These are phyloP conservation scores for Skeletonema costatum DNA, from an alignment of 108 stramenopile genomes.

Conservation along the genomic window DNA sequence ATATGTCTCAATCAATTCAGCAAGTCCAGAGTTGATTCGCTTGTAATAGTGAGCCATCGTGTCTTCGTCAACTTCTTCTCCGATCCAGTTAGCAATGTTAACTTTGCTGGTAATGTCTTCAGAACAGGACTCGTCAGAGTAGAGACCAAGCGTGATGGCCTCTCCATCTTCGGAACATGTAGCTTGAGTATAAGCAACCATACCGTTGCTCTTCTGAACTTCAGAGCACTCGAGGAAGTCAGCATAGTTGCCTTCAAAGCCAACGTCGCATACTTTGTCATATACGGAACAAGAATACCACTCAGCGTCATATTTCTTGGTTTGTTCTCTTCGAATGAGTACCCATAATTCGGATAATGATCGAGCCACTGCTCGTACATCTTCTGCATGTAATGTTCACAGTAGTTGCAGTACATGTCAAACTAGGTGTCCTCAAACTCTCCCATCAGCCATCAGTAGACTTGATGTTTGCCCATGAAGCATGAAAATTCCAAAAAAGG, in stretches of 20 bases:
- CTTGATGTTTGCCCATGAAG: too few relatives aligned
- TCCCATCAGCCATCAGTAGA: constrained; percentile 69
- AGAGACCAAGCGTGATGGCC: constrained; percentile 76
- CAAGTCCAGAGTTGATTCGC: not conserved
- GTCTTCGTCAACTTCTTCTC: constrained; percentile 26
- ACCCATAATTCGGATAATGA: not conserved
- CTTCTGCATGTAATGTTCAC: constrained; percentile 5
- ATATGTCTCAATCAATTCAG: not conserved
- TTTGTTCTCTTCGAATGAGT: constrained; percentile 2
- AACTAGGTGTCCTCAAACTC: constrained; percentile 62
- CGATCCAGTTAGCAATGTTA: constrained; percentile 31
- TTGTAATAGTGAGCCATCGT: constrained; percentile 16
- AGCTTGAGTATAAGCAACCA: constrained; percentile 63
- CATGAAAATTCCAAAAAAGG: too few relatives aligned
- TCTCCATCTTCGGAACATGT: constrained; percentile 62
- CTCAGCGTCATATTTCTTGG: constrained; percentile 23
- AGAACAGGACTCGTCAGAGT: constrained; percentile 75
- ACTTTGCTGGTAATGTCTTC: constrained; percentile 55
- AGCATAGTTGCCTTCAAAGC: constrained; percentile 16
- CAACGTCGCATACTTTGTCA: not conserved
- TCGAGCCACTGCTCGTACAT: not conserved
- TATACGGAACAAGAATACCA: constrained; percentile 18
- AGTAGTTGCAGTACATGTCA: constrained; percentile 64
- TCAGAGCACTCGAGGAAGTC: constrained; percentile 45
- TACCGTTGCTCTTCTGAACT: constrained; percentile 38